A percentile compares a stretch with the other conserved stretches of the same genome.
These are phyloP conservation scores for Argentina anserina DNA, from an alignment of 306 rosid genomes.

Conservation along the genomic window DNA sequence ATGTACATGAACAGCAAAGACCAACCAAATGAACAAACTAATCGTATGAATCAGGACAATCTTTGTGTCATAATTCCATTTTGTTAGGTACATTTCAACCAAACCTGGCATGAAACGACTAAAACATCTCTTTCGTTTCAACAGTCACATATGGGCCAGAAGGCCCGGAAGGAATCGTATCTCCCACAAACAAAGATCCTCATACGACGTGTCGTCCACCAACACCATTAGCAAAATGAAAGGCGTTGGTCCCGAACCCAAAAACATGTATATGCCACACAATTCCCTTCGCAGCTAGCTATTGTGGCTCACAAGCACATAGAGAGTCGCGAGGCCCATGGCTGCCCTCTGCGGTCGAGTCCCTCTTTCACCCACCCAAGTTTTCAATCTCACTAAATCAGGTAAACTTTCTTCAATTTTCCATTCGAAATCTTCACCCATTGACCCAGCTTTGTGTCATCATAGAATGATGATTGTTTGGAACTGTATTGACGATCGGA, in stretches of 20 bases:
- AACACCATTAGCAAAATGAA: constrained; percentile 1
- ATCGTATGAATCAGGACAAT: no score
- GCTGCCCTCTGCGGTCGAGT: constrained; percentile 58
- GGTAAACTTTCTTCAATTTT: constrained; percentile 29
- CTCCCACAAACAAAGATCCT: neutral
- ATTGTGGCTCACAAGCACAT: constrained; percentile 10
- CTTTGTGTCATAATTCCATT: no score
- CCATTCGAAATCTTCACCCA: neutral
- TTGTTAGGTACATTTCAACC: neutral
- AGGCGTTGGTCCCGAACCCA: neutral
- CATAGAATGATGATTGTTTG: neutral
- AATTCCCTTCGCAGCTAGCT: neutral
- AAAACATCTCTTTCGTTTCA: neutral
- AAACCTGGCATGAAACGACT: neutral
- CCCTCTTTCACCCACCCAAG: constrained; percentile 57
- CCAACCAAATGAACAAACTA: no score
- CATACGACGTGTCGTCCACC: constrained; percentile 20
- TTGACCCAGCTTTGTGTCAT: neutral
- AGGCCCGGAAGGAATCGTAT: constrained; percentile 7
- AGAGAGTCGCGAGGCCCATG: constrained; percentile 23
- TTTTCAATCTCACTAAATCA: constrained; percentile 40
- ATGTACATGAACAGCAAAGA: neutral
- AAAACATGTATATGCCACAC: constrained; percentile 5
- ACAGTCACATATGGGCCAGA: neutral
- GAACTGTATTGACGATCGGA: neutral